A percentile compares a stretch with the other conserved stretches of the same genome.
These are phyloP conservation scores for Bretziella fagacearum DNA, from an alignment of 2,329 filamentous ascomycete genomes.

Conservation along the genomic window DNA sequence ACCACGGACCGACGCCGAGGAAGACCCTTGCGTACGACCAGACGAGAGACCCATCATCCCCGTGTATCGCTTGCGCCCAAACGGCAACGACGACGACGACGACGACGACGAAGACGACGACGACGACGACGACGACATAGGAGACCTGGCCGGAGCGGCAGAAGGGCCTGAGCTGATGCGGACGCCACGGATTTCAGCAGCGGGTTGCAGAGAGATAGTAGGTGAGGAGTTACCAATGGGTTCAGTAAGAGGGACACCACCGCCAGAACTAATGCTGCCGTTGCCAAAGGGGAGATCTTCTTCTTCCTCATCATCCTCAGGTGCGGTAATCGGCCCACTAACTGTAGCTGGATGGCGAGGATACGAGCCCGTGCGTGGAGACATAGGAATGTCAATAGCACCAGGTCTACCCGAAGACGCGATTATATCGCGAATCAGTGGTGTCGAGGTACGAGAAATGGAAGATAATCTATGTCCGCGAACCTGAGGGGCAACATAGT, in stretches of 20 bases:
- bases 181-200: slow-evolving; percentile 5
- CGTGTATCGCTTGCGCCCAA: slow-evolving; percentile 30
- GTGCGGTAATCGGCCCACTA: slow-evolving; percentile 31
- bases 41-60: slow-evolving; percentile 23
- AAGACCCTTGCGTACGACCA: slow-evolving; percentile 25
- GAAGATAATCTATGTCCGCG: not conserved
- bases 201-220: not conserved
- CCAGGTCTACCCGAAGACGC: slow-evolving; percentile 29
- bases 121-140: slow-evolving; percentile 19
- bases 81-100: slow-evolving; percentile 24
- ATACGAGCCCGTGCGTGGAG: slow-evolving; percentile 41
- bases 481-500: not conserved
- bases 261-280: slow-evolving; percentile 51
- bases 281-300: slow-evolving; percentile 44
- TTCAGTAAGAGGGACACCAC: slow-evolving; percentile 40
- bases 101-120: not conserved
- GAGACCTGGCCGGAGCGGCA: slow-evolving; percentile 13
- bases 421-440: slow-evolving; percentile 21
- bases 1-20: slow-evolving; percentile 4
- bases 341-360: slow-evolving; percentile 48
- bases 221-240: not conserved
- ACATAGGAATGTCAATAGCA: slow-evolving; percentile 60
- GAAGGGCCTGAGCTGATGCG: not conserved
- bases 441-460: not conserved
- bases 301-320: slow-evolving; percentile 43